Base-by-base conservation (phyloP, 495 filamentous ascomycete genomes). In the Penicillium pancosmium region DNA sequence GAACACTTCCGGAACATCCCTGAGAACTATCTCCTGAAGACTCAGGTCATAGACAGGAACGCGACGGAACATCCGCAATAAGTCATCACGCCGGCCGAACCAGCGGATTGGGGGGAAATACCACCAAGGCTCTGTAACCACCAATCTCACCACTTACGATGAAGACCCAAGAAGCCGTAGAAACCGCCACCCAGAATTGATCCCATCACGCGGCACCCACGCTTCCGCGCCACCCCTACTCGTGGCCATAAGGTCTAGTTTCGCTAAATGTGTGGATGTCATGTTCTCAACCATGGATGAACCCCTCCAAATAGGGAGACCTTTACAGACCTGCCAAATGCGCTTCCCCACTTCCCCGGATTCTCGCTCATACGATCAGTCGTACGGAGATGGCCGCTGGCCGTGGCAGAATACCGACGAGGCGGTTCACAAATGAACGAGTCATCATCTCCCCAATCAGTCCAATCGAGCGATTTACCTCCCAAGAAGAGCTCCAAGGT, bases 401-500 rank as follows among this genome's bases (percentile, higher is more conserved):
- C 59, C n/a, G 25, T 25, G 7, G 50, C 13, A 25, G 19, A 40
- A 27, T 18, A 43, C n/a, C 41, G 41, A 19, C 16, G 13, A 12
- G 41, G 41, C 40, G 16, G 12, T 19, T 19, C 13, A 18, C 41
- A 44, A 59, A 56, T 70, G 50, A 66, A 68, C 60, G 67, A 52
- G 67, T 70, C 67, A 70, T 68, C 62, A 58, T 51, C 46, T 58
- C 55, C 56, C 52, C 31, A 18, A 50, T 62, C 13, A 16, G 55
- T 53, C 16, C 3, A 55, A 55, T 52, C 6, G 27, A 38, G 25
- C 56, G 27, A 40, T 12, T 25, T 13, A 1, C 31, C 54, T 33
- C 19, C 41, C 56, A 50, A n/a, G 41, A 46, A 53, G 19, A 48
- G 46, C 12, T 7, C 46, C 7, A 27, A 48, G 46, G 10, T 15